phyloP scores from a whole-genome alignment of 192 early-diverging fungal species.

The Linnemannia hyalina region DNA sequence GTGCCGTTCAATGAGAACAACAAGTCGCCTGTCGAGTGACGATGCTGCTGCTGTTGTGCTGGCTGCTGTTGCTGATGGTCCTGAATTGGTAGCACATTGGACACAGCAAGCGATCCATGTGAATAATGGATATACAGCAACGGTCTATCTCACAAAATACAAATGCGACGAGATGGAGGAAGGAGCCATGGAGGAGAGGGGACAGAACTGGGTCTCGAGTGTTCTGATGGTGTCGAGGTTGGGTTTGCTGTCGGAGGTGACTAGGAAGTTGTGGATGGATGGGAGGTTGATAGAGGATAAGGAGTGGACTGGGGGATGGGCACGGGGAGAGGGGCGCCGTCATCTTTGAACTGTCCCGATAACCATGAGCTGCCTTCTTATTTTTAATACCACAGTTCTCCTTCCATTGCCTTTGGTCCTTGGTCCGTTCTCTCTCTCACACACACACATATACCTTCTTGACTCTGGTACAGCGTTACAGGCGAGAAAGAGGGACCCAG shows the following conservation, averaged over 20 bases:
- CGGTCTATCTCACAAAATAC: conserved; percentile 12
- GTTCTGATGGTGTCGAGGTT: conserved; percentile 37
- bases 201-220: conserved; percentile 63
- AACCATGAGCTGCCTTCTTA: too few relatives aligned
- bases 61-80: background rate
- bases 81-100: too few relatives aligned
- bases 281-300: conserved; percentile 6
- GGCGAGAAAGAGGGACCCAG: too few relatives aligned
- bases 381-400: too few relatives aligned
- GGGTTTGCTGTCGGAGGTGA: background rate
- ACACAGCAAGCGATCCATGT: background rate
- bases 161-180: background rate
- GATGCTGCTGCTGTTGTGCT: background rate
- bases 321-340: too few relatives aligned
- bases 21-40: background rate
- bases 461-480: too few relatives aligned
- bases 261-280: conserved; percentile 4
- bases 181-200: background rate
- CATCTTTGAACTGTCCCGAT: too few relatives aligned
- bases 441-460: too few relatives aligned
- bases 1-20: background rate
- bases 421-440: too few relatives aligned
- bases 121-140: conserved; percentile 42
- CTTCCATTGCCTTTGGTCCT: too few relatives aligned
- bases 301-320: background rate